Evolutionary conservation across 257 asterid species (phyloP), one percentile per base, ranked within the genome.

Genomic region (Leptodermis oblonga): DNA sequence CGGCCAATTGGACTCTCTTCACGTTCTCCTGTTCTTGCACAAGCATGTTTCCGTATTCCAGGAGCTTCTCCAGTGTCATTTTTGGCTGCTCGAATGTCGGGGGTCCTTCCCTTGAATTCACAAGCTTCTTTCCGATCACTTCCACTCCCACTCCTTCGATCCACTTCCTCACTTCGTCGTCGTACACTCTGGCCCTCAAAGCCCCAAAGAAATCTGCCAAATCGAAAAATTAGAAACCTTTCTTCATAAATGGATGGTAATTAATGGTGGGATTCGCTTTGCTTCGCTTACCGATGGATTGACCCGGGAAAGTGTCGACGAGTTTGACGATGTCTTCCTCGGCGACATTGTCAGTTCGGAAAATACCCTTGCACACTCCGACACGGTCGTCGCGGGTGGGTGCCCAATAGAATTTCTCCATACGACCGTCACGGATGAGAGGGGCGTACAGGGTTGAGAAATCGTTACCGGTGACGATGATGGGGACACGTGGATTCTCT

Each of bases 381-480:
- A 88, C 80, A 18, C 97, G 84, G 73, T 90, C 97, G 5, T 86
- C 96, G 0, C 97, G 88, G 34, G 94, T 90, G 12, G 97, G 97
- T 10, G 97, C 94, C 97, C 97, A 90, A 80, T 90, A 90, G 85
- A 88, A 90, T 82, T 90, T 90, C 85, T 90, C 97, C 97, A 90
- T 90, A 70, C 97, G 97, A 22, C 97, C 97, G 61, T 90, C 97
- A 64, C 97, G 97, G 71, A 90, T 90, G 63, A 90, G 90, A 1
- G 97, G 97, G 1, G 97, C 97, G 25, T 90, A 90, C 66, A 90
- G 66, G 31, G 96, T 90, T 2, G 97, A 90, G 80, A 90, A 90
- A 76, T 90, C 97, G 70, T 90, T 90, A 28, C 96, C 97, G 0
- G 97, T 90, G 74, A 84, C 90, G 2, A 90, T 80, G 82, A 90